Evolutionary conservation across 2,329 filamentous ascomycete species (phyloP).

Genomic region (Davidsoniella neocaledoniae): DNA sequence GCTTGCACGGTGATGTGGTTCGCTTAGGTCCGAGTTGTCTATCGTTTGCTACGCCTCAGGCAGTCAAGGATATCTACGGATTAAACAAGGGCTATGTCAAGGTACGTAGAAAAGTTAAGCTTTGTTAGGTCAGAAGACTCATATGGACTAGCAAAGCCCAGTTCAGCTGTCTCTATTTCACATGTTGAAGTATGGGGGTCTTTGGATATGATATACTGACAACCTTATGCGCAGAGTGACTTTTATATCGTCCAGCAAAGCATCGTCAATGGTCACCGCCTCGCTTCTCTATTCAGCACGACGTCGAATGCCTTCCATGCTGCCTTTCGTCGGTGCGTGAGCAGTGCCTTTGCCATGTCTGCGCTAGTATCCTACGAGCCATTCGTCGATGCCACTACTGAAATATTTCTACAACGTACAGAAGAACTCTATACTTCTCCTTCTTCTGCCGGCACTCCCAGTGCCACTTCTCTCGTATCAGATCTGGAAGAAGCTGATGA

Average conservation of each 20-base stretch:
- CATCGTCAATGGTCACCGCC: constrained; percentile 47
- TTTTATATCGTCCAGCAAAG: constrained; percentile 70
- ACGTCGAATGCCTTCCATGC: constrained; percentile 60
- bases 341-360: constrained; percentile 62
- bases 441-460: no score
- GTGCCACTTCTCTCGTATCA: no score
- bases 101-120: constrained; percentile 26
- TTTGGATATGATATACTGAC: background rate
- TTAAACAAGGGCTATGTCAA: constrained; percentile 63
- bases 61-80: constrained; percentile 62
- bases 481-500: constrained; percentile 15
- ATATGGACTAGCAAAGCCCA: no score
- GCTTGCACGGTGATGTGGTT: constrained; percentile 56
- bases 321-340: constrained; percentile 57
- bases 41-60: constrained; percentile 57
- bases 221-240: constrained; percentile 37
- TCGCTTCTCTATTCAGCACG: constrained; percentile 62
- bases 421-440: constrained; percentile 32
- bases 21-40: constrained; percentile 57
- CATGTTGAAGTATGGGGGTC: background rate
- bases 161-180: background rate
- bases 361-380: constrained; percentile 64
- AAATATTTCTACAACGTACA: constrained; percentile 50
- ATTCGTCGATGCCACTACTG: constrained; percentile 58
- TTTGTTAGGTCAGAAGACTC: background rate